These are phyloP conservation scores for Penicillium expansum DNA, from an alignment of 2,329 filamentous ascomycete species.

Conservation along the genomic window DNA sequence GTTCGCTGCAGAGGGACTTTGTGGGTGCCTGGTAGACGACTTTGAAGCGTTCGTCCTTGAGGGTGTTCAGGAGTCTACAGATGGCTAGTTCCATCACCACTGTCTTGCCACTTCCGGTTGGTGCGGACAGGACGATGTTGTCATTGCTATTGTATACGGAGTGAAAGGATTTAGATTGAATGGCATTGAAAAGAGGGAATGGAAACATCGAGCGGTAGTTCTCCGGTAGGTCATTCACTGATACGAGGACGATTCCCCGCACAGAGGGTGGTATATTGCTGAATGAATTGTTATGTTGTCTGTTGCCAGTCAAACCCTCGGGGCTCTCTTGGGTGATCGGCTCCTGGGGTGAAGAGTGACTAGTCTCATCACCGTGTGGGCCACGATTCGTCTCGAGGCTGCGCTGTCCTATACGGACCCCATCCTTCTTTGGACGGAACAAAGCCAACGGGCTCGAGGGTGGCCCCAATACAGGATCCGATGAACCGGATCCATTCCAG, in stretches of 20 bases:
- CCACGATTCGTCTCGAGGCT: background rate
- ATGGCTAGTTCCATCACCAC: conserved; percentile 78
- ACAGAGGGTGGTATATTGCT: conserved; percentile 37
- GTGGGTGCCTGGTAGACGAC: conserved; percentile 83
- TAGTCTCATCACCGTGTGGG: background rate
- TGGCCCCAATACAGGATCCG: conserved; percentile 21
- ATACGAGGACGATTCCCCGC: conserved; percentile 61
- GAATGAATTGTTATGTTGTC: conserved; percentile 14
- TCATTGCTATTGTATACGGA: conserved; percentile 64
- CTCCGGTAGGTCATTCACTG: conserved; percentile 63
- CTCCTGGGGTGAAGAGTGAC: background rate
- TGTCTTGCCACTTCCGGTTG: conserved; percentile 84
- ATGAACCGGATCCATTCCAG: conserved; percentile 28
- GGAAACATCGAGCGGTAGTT: conserved; percentile 67
- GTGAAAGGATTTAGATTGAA: conserved; percentile 76
- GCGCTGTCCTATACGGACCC: background rate
- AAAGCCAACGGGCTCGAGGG: conserved; percentile 35
- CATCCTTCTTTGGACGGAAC: conserved; percentile 16
- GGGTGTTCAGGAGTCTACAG: conserved; percentile 63
- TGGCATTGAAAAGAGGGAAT: conserved; percentile 73
- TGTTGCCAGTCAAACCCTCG: background rate
- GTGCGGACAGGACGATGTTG: conserved; percentile 76
- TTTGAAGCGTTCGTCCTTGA: conserved; percentile 65
- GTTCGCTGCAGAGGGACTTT: conserved; percentile 76
- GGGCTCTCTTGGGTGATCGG: background rate